phyloP scores from a whole-genome alignment of 2,329 filamentous ascomycete species.

The Penicillium thymicola region DNA sequence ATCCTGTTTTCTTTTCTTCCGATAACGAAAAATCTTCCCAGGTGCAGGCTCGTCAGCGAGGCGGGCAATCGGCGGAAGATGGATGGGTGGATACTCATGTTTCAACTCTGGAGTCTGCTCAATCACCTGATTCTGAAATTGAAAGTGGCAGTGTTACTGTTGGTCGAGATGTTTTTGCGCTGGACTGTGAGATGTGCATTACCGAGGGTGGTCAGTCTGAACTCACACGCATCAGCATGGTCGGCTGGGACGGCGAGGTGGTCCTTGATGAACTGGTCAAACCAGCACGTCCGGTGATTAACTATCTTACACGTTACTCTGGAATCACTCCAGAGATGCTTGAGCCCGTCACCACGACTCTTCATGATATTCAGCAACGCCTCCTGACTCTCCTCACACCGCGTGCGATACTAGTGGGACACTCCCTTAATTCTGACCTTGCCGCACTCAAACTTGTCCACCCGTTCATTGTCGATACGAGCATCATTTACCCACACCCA shows the following conservation, averaged over 20 bases:
- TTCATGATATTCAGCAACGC: slow-evolving; percentile 75
- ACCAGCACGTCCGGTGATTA: slow-evolving; percentile 78
- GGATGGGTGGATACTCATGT: slow-evolving; percentile 85
- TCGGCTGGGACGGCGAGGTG: slow-evolving; percentile 79
- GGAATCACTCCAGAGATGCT: slow-evolving; percentile 89
- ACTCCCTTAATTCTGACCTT: slow-evolving; percentile 55
- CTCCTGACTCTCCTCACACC: slow-evolving; percentile 65
- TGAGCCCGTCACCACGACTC: slow-evolving; percentile 74
- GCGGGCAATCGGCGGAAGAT: slow-evolving; percentile 49
- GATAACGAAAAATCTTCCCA: slow-evolving; percentile 55
- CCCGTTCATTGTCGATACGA: slow-evolving; percentile 90
- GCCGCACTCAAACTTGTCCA: slow-evolving; percentile 82
- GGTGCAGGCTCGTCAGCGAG: slow-evolving; percentile 51
- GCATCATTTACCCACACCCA: slow-evolving; percentile 84
- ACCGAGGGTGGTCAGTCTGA: slow-evolving; percentile 76
- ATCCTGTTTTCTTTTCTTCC: slow-evolving; percentile 68
- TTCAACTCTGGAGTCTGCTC: slow-evolving; percentile 61
- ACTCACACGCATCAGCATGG: slow-evolving; percentile 81
- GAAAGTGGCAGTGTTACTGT: slow-evolving; percentile 79
- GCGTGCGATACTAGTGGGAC: slow-evolving; percentile 46
- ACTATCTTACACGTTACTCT: slow-evolving; percentile 89
- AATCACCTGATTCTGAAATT: slow-evolving; percentile 66
- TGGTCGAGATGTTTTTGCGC: slow-evolving; percentile 71
- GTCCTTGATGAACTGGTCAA: slow-evolving; percentile 90
- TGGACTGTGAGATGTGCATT: slow-evolving; percentile 98